These are phyloP conservation scores for Diplosphaera chodatii DNA, from an alignment of 139 green algal genomes.

Conservation along the genomic window DNA sequence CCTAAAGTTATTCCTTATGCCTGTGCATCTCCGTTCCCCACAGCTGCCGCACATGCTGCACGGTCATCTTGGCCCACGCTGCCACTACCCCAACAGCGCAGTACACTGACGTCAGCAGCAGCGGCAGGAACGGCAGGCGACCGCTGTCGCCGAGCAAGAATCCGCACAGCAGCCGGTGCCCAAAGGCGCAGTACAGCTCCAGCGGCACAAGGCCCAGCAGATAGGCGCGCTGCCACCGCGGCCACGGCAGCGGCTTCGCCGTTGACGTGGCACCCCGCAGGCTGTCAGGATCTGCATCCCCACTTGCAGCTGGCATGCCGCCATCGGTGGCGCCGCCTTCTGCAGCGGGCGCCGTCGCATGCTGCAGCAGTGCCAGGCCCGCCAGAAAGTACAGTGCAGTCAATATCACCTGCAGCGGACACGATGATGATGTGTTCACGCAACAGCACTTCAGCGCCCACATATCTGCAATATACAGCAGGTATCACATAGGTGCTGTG, in stretches of 20 bases:
- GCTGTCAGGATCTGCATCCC: background rate
- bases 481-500: background rate
- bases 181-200: slow-evolving; percentile 51
- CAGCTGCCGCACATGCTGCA: background rate
- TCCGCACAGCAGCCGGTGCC: slow-evolving; percentile 25
- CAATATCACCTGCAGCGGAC: slow-evolving; percentile 30
- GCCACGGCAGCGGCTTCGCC: background rate
- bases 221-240: slow-evolving; percentile 24
- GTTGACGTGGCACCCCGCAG: background rate
- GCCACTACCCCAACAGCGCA: slow-evolving; percentile 50
- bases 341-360: background rate
- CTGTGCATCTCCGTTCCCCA: background rate
- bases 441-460: no score
- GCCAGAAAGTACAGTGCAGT: slow-evolving; percentile 29
- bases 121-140: slow-evolving; percentile 75
- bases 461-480: background rate
- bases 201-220: slow-evolving; percentile 55
- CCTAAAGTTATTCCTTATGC: no score
- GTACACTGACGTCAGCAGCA: slow-evolving; percentile 78
- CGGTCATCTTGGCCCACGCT: slow-evolving; percentile 27
- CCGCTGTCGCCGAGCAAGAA: slow-evolving; percentile 22
- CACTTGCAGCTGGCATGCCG: no score
- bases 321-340: no score
- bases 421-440: no score
- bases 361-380: slow-evolving; percentile 6